Evolutionary conservation across 73 alveolate genomes (phyloP).

Genomic region (Strombidium stylifer): DNA sequence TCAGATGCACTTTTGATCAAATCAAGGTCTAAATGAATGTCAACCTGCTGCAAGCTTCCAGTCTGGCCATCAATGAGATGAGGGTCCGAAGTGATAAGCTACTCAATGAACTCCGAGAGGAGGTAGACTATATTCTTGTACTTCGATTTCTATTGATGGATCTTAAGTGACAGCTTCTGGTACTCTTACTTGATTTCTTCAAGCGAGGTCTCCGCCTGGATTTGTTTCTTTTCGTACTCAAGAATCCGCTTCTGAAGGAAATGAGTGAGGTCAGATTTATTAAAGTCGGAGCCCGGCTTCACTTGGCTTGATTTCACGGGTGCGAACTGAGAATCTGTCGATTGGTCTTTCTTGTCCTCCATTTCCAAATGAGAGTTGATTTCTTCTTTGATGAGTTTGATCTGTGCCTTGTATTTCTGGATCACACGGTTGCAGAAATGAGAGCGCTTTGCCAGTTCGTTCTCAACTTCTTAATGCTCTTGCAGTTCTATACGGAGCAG

Average conservation of each 20-base stretch:
- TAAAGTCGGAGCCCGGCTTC: not conserved
- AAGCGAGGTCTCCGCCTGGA: constrained; percentile 2
- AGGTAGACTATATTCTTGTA: constrained; percentile 12
- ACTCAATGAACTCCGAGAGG: constrained; percentile 51
- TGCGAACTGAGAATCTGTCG: too few species aligned
- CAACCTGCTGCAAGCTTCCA: constrained; percentile 29
- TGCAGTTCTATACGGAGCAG: constrained; percentile 89
- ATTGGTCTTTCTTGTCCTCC: not conserved
- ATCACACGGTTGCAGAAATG: constrained; percentile 82
- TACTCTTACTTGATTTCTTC: constrained; percentile 22
- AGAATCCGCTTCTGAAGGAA: constrained; percentile 39
- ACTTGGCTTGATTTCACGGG: not conserved
- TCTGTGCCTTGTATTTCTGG: constrained; percentile 58
- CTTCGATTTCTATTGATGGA: constrained; percentile 20
- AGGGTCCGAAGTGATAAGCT: too few species aligned
- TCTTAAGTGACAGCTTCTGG: not conserved
- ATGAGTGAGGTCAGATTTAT: constrained; percentile 37
- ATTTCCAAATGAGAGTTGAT: constrained; percentile 27
- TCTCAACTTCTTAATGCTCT: constrained; percentile 95
- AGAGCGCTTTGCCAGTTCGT: constrained; percentile 90
- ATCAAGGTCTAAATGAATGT: constrained; percentile 56
- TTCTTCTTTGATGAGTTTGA: constrained; percentile 65
- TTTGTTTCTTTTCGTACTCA: constrained; percentile 39
- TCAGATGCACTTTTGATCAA: constrained; percentile 30
- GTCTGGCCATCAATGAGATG: not conserved